Percentiles rank a stretch among this genome's conserved stretches.
Conservation (phyloP, 768 basidiomycete species). For the Mycena capillaripes region DNA sequence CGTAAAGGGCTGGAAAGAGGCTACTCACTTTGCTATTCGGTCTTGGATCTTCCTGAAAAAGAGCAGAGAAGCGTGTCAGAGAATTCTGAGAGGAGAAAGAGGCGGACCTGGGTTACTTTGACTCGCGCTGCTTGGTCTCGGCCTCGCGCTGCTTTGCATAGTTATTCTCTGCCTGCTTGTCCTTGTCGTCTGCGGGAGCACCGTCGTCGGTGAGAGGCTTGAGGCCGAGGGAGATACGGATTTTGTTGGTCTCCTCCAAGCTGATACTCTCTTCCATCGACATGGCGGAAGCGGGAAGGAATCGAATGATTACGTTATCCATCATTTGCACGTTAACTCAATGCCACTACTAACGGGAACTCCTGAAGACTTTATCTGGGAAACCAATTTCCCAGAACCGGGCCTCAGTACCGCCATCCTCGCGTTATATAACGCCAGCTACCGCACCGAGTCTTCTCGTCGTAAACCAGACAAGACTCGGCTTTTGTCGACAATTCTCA, state of each 20-base stretch:
- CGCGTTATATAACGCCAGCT: too few species aligned
- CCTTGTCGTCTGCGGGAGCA: slow-evolving; percentile 77
- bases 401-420: too few species aligned
- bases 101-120: slow-evolving; percentile 70
- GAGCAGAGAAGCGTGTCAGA: slow-evolving; percentile 43
- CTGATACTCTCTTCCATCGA: slow-evolving; percentile 91
- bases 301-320: slow-evolving; percentile 15
- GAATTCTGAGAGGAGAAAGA: slow-evolving; percentile 41
- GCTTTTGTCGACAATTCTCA: too few species aligned
- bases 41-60: slow-evolving; percentile 75
- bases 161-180: slow-evolving; percentile 90
- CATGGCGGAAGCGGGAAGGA: slow-evolving; percentile 48
- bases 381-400: too few species aligned
- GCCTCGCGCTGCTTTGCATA: slow-evolving; percentile 80
- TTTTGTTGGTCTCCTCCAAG: slow-evolving; percentile 96
- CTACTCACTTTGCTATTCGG: slow-evolving; percentile 90
- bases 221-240: slow-evolving; percentile 93
- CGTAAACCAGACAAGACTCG: too few species aligned
- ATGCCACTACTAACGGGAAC: too few species aligned
- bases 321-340: too few species aligned
- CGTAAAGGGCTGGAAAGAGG: slow-evolving; percentile 43
- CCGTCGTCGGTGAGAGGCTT: slow-evolving; percentile 92
- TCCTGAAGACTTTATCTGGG: too few species aligned
- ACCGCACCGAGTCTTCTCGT: too few species aligned
- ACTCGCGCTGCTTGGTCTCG: slow-evolving; percentile 78